Evolutionary conservation across 768 basidiomycete genomes (phyloP), one percentile per base, ranked within the genome.

Genomic region (Strobilomyces confusus): DNA sequence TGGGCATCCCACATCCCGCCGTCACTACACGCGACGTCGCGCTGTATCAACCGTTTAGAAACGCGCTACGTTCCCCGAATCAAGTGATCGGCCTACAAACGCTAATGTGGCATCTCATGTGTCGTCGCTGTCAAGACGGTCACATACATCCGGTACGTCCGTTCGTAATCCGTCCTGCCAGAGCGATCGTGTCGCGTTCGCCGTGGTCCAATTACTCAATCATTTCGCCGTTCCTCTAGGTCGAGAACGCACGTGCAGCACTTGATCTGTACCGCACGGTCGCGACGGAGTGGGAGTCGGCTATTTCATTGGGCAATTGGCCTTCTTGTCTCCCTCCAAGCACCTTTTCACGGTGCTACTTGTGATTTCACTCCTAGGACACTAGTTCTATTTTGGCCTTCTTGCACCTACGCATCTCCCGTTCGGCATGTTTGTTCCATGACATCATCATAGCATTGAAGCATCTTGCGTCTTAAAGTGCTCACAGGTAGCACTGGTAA

Each of bases 61-160:
- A 82, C 51, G 80, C 86, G 2, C 70, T 92, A 48, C 80, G 81
- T 23, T 78, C 79, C 25, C 81, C 82, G 7, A 82, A 85, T 63
- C 84, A 87, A 59, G 68, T 82, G 45, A 72, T 89, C 55, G 89
- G 91, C 25, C 75, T 92, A 33, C 85, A 83, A 62, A 92, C 91
- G 5, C 75, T 92, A 15, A 81, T 84, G 66, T 91, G 87, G 87
- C 85, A 84, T 60, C 78, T 92, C 33, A 88, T 92, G 88, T 78
- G 81, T 51, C 78, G 89, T 60, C 80, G 84, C 29, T 87, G 86
- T 63, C 85, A 87, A 63, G 86, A 88, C 63, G 82, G 81, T 29
- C 77, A 82, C 51, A 76, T 82, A 59, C 80, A 89, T 67, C 84
- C 88, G 11, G 90, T 92, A 63, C 63, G 86, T 79, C 25, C 25